Percentiles rank a stretch among this genome's conserved stretches.
These are phyloP conservation scores for Colletotrichum sp. DNA, from an alignment of 2,329 filamentous ascomycete genomes.

Conservation along the genomic window DNA sequence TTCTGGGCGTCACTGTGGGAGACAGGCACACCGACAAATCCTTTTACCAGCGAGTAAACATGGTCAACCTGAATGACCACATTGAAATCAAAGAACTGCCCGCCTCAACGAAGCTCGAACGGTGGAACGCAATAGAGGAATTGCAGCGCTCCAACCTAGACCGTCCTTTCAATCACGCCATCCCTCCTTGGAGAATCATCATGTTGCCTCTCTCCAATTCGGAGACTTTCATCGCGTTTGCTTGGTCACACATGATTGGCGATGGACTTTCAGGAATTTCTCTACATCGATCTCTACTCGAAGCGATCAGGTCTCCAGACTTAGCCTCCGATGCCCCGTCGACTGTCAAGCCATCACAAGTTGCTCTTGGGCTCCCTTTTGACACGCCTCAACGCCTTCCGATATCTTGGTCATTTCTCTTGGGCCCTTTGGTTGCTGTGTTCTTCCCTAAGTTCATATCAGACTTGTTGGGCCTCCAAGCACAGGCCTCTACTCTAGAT, in stretches of 20 bases:
- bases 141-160: constrained; percentile 36
- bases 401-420: constrained; percentile 49
- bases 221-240: constrained; percentile 40
- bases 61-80: constrained; percentile 42
- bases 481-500: constrained; percentile 28
- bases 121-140: constrained; percentile 24
- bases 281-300: constrained; percentile 46
- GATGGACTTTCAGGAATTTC: constrained; percentile 46
- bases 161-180: constrained; percentile 28
- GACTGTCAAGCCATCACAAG: constrained; percentile 13
- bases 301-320: constrained; percentile 14
- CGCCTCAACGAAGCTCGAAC: not conserved
- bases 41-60: constrained; percentile 31
- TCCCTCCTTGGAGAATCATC: constrained; percentile 48
- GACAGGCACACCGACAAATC: constrained; percentile 40
- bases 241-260: constrained; percentile 46
- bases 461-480: constrained; percentile 34
- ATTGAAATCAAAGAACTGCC: constrained; percentile 31
- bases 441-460: constrained; percentile 40
- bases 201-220: constrained; percentile 31
- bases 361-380: constrained; percentile 36
- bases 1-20: constrained; percentile 38
- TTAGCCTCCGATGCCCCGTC: not conserved
- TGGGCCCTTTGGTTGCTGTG: constrained; percentile 39
- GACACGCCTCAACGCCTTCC: constrained; percentile 41